Evolutionary conservation across 768 basidiomycete genomes (phyloP), one percentile per base, ranked within the genome.

Genomic region (Tricholoma sp.): DNA sequence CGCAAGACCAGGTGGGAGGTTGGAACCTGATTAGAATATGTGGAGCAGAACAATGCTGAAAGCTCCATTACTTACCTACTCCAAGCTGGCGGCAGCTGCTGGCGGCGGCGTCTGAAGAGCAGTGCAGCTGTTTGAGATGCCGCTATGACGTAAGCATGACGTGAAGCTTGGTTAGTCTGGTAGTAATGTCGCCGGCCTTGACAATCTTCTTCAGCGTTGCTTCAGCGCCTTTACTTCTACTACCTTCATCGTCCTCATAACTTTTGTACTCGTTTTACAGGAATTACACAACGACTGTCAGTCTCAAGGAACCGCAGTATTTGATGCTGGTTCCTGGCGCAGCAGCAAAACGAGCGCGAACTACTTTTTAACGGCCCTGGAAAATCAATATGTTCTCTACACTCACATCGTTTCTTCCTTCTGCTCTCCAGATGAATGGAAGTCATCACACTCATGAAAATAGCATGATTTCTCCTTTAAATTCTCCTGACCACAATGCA

Each of bases 371-470:
- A 42, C 17, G 17, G 15, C 41, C 5, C 24, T 4, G 24, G 41
- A 18, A 8, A 42, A 18, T 18, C 39, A 17, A 7, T 17, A 66
- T 66, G 65, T 62, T 66, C 49, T 60, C 63, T 34, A 61, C 65
- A 4, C 42, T 66, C 20, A 49, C 52, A 12, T 66, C 65, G 29
- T 62, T 66, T 13, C 50, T 66, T 44, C 65, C 65, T 0, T 66
- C 65, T 42, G 36, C 60, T 32, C 61, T 58, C 32, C 57, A 61
- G 29, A 29, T 42, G 10, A 57, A 39, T 13, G 57, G 50, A 49
- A 57, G 24, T 24, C 24, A 24, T 24, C 24, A 51, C 52, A 53
- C 31, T 47, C 58, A 49, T 18, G 53, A 42, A n/a, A 59, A 33
- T 37, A 28, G 48, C 52, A 34, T 53, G 24, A 45, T 29, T 12